phyloP scores from a whole-genome alignment of 352 stramenopile species.

The Phytophthora pisi region DNA sequence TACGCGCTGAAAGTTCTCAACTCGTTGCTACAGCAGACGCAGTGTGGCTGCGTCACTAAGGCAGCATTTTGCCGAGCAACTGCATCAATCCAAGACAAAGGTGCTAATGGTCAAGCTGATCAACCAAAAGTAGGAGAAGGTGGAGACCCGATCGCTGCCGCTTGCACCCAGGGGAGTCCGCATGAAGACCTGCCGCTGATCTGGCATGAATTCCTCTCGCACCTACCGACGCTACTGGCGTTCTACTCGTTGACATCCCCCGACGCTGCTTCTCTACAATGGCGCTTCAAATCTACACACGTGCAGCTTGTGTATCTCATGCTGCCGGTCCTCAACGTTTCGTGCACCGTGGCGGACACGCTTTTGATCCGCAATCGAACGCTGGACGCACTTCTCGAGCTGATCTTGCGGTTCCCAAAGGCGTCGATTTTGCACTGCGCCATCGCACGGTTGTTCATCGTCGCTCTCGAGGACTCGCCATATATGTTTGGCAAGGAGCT shows the following conservation, averaged over 20 bases:
- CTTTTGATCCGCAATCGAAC: constrained; percentile 44
- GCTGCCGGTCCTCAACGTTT: constrained; percentile 78
- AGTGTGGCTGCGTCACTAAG: constrained; percentile 78
- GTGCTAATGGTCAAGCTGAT: neutral
- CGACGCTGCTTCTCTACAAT: constrained; percentile 18
- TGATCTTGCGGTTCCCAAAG: constrained; percentile 92
- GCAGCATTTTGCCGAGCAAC: constrained; percentile 37
- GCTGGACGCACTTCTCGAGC: constrained; percentile 77
- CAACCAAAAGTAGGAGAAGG: neutral
- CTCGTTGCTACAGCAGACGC: constrained; percentile 69
- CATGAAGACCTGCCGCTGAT: constrained; percentile 64
- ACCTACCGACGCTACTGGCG: constrained; percentile 46
- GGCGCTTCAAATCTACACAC: constrained; percentile 62
- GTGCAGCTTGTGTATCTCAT: constrained; percentile 79
- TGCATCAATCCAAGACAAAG: constrained; percentile 10
- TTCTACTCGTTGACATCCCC: constrained; percentile 32
- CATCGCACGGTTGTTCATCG: constrained; percentile 73
- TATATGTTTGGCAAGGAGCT: constrained; percentile 85
- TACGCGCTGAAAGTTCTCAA: constrained; percentile 81
- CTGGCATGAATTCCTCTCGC: constrained; percentile 63
- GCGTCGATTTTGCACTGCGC: constrained; percentile 80
- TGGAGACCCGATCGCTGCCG: constrained; percentile 6
- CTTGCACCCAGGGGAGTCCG: constrained; percentile 42
- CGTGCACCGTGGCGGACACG: constrained; percentile 60
- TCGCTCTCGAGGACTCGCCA: constrained; percentile 77